Percentiles rank a stretch among this genome's conserved stretches.
Conservation (phyloP, 2,329 filamentous ascomycete species). For the Pseudogymnoascus sp. region DNA sequence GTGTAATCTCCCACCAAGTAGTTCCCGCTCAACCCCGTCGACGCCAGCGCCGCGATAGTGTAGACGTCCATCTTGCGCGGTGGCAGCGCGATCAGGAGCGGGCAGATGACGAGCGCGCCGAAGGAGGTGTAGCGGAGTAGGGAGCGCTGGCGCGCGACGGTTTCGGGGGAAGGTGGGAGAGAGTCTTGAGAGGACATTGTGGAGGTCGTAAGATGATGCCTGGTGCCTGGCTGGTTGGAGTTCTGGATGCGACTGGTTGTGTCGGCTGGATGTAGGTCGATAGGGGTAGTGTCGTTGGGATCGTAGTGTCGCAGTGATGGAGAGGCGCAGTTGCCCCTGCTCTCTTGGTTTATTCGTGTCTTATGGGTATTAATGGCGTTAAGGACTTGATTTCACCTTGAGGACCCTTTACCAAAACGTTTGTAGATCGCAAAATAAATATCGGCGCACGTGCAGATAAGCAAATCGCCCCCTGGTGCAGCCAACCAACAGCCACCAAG, state of each 20-base stretch:
- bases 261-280: not conserved
- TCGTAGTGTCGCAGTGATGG: not conserved
- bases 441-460: not conserved
- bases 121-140: slow-evolving; percentile 29
- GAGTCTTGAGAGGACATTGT: not conserved
- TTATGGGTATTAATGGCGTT: not conserved
- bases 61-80: slow-evolving; percentile 55
- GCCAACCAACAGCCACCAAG: not conserved
- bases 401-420: not conserved
- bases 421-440: not conserved
- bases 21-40: slow-evolving; percentile 25
- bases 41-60: slow-evolving; percentile 43
- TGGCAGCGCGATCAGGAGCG: slow-evolving; percentile 45
- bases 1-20: slow-evolving; percentile 24
- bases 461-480: not conserved
- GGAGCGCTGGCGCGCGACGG: not conserved
- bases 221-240: not conserved
- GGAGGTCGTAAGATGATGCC: not conserved
- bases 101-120: slow-evolving; percentile 41
- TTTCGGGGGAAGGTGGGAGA: not conserved
- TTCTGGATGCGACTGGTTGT: not conserved
- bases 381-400: not conserved
- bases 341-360: not conserved
- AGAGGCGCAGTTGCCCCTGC: not conserved
- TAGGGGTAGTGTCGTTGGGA: not conserved